A percentile compares a stretch with the other conserved stretches of the same genome.
These are phyloP conservation scores for Penicillium nucicola DNA, from an alignment of 495 filamentous ascomycete genomes.

Conservation along the genomic window DNA sequence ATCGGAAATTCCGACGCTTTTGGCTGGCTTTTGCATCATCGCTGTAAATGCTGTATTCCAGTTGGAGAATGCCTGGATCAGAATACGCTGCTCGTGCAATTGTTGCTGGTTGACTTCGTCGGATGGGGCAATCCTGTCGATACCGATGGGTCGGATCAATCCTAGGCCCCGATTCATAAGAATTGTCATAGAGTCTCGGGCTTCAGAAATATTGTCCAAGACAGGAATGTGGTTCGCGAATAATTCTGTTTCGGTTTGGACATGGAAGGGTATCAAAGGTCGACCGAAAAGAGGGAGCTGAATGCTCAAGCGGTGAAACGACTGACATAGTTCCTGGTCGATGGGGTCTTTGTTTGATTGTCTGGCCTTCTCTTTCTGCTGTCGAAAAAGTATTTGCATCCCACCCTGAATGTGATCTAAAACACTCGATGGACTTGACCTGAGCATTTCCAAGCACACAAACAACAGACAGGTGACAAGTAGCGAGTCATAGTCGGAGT, in stretches of 20 bases:
- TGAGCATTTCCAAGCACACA: slow-evolving; percentile 27
- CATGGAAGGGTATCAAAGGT: background rate
- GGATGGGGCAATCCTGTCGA: background rate
- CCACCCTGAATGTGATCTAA: slow-evolving; percentile 21
- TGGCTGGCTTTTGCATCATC: background rate
- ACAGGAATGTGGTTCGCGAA: background rate
- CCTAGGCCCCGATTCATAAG: slow-evolving; percentile 7
- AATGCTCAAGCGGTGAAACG: slow-evolving; percentile 15
- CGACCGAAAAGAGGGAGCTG: slow-evolving; percentile 17
- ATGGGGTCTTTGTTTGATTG: background rate
- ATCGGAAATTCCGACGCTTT: slow-evolving; percentile 1
- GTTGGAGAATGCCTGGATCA: background rate
- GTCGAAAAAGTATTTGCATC: slow-evolving; percentile 9
- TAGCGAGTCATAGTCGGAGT: slow-evolving; percentile 7
- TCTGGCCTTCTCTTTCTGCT: background rate
- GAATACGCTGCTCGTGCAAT: background rate
- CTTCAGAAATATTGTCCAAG: slow-evolving; percentile 6
- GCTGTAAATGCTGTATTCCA: slow-evolving; percentile 16
- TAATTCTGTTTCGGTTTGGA: background rate
- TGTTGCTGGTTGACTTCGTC: slow-evolving; percentile 4
- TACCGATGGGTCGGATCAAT: slow-evolving; percentile 1
- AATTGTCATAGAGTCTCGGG: slow-evolving; percentile 7
- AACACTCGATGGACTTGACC: slow-evolving; percentile 14
- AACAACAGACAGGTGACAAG: slow-evolving; percentile 29
- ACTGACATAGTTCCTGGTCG: slow-evolving; percentile 13